A percentile compares a stretch with the other conserved stretches of the same genome.
Conservation (phyloP, 2,329 filamentous ascomycete genomes). For the Chaetomium strumarium region DNA sequence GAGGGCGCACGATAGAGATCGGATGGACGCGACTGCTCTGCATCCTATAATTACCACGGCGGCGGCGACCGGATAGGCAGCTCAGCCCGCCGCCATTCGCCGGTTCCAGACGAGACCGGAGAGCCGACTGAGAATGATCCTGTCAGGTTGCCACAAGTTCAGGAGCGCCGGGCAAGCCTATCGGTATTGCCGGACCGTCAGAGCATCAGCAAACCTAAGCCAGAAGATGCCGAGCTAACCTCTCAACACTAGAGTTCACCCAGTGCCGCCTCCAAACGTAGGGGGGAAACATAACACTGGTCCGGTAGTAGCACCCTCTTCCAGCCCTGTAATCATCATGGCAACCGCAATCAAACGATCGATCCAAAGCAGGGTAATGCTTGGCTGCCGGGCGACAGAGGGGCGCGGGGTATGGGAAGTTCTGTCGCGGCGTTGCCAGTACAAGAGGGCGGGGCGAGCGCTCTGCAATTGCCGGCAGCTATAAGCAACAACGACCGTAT, state of each 20-base stretch:
- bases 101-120: background rate
- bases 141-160: background rate
- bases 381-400: background rate
- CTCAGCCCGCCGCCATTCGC: too few species aligned
- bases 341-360: background rate
- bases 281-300: background rate
- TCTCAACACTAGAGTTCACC: background rate
- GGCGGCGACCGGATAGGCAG: too few species aligned
- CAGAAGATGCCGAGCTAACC: background rate
- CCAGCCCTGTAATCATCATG: background rate
- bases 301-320: background rate
- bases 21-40: background rate
- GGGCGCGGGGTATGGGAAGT: background rate
- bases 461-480: background rate
- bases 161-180: background rate
- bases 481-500: background rate
- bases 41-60: too few species aligned
- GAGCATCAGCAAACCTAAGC: background rate
- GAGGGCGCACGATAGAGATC: background rate
- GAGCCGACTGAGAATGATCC: background rate
- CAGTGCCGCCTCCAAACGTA: background rate
- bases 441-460: background rate
- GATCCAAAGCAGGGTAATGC: background rate
- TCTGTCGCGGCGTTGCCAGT: background rate
- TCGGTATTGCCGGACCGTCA: background rate